These are phyloP conservation scores for Coprinopsis cinerea DNA, from an alignment of 768 basidiomycete genomes.

Conservation along the genomic window DNA sequence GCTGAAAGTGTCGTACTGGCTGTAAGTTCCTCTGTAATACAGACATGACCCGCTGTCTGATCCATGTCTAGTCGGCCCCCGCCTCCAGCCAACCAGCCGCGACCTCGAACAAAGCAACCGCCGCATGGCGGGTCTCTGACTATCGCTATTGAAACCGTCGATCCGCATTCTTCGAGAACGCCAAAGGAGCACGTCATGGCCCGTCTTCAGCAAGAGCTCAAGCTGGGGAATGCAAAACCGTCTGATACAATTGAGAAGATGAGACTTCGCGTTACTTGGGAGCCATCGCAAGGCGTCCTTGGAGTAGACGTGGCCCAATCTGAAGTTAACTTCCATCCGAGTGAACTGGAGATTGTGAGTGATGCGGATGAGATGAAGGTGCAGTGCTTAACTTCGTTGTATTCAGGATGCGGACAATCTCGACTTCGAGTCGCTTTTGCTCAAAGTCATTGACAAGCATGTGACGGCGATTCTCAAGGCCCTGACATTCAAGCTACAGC, in stretches of 20 bases:
- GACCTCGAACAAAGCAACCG: constrained; percentile 42
- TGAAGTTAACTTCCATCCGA: constrained; percentile 35
- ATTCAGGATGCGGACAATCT: constrained; percentile 59
- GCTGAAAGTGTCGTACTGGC: constrained; percentile 81
- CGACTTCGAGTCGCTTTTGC: constrained; percentile 68
- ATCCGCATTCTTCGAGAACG: constrained; percentile 41
- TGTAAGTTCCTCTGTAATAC: constrained; percentile 42
- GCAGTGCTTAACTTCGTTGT: not conserved
- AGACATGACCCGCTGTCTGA: not conserved
- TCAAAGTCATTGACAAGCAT: constrained; percentile 59
- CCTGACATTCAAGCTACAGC: constrained; percentile 51
- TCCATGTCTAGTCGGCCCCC: not conserved
- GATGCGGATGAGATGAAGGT: no score
- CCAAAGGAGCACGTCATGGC: constrained; percentile 51
- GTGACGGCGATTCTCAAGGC: constrained; percentile 52
- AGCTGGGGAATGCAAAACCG: constrained; percentile 45
- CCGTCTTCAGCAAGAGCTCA: constrained; percentile 58
- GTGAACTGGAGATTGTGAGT: constrained; percentile 55
- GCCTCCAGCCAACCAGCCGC: constrained; percentile 20
- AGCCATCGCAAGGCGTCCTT: constrained; percentile 61
- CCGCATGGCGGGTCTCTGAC: constrained; percentile 66
- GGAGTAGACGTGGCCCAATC: constrained; percentile 51
- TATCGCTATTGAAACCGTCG: constrained; percentile 59
- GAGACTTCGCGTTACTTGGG: constrained; percentile 71
- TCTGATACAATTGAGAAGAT: constrained; percentile 76